Evolutionary conservation across 1,284 basidiomycete species (phyloP).

Genomic region (Phylloporus gajari): DNA sequence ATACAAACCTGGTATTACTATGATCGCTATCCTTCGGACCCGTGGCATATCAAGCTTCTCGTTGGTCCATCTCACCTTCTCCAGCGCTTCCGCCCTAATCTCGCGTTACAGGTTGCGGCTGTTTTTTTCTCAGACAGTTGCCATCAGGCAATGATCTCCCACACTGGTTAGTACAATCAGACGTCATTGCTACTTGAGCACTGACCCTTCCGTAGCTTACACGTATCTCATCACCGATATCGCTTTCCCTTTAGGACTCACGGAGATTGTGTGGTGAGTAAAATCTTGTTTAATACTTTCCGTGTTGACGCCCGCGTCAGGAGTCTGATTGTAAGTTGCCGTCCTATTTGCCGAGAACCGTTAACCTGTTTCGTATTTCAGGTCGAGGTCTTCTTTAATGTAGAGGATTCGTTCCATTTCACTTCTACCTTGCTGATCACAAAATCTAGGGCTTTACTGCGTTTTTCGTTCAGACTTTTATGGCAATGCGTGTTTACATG

Average conservation of each 20-base stretch:
- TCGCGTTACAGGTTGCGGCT: conserved; percentile 52
- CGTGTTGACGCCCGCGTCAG: conserved; percentile 38
- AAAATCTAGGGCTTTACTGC: conserved; percentile 47
- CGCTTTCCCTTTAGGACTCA: conserved; percentile 45
- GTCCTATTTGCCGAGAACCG: not conserved
- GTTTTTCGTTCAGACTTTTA: conserved; percentile 50
- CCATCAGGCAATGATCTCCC: conserved; percentile 68
- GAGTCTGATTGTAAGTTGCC: conserved; percentile 58
- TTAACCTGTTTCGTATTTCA: conserved; percentile 19
- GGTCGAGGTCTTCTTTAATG: conserved; percentile 54
- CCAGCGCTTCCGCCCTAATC: not conserved
- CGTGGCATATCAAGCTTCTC: conserved; percentile 57
- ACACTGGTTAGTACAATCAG: conserved; percentile 53
- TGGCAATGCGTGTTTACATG: conserved; percentile 46
- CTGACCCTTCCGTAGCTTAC: conserved; percentile 55
- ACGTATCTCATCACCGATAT: conserved; percentile 49
- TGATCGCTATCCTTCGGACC: conserved; percentile 57
- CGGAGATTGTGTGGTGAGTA: conserved; percentile 58
- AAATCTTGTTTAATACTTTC: not conserved
- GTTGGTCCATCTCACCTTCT: conserved; percentile 37
- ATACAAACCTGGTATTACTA: conserved; percentile 71
- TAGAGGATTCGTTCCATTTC: conserved; percentile 6
- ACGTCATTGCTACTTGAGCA: not conserved
- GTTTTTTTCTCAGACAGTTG: conserved; percentile 64
- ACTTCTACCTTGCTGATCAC: conserved; percentile 15